These are phyloP conservation scores for Fusarium coicis DNA, from an alignment of 2,329 filamentous ascomycete species.

Conservation along the genomic window DNA sequence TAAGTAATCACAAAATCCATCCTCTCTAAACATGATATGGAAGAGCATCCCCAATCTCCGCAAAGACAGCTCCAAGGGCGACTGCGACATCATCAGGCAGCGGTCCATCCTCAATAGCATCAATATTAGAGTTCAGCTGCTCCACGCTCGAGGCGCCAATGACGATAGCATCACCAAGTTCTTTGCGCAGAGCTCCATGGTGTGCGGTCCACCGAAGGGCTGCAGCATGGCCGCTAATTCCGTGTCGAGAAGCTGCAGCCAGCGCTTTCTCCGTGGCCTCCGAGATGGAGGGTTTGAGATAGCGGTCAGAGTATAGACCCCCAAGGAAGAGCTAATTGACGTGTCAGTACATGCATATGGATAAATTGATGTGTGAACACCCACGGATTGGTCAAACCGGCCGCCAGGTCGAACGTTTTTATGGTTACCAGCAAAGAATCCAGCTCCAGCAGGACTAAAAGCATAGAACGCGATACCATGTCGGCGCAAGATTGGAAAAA, in stretches of 20 bases:
- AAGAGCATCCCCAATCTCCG: not conserved
- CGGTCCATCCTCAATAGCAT: not conserved
- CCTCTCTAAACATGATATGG: not conserved
- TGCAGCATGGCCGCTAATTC: not conserved
- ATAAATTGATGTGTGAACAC: fast-evolving
- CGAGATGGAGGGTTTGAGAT: not conserved
- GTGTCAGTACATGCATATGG: fast-evolving
- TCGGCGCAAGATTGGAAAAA: not conserved
- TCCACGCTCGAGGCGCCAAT: not conserved
- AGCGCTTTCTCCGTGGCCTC: not conserved
- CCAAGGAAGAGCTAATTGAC: not conserved
- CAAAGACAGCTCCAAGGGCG: not conserved
- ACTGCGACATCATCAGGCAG: not conserved
- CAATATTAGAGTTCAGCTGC: not conserved
- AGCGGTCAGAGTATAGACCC: not conserved
- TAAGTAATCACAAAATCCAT: not conserved
- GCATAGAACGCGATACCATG: not conserved
- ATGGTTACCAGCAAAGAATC: not conserved
- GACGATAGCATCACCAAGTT: not conserved
- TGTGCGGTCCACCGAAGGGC: not conserved
- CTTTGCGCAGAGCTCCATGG: not conserved
- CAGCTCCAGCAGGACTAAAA: not conserved
- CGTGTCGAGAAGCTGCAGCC: not conserved
- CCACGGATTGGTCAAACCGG: not conserved
- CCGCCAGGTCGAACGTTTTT: not conserved